phyloP scores from a whole-genome alignment of 768 basidiomycete genomes.

The Lentinula lateritia region DNA sequence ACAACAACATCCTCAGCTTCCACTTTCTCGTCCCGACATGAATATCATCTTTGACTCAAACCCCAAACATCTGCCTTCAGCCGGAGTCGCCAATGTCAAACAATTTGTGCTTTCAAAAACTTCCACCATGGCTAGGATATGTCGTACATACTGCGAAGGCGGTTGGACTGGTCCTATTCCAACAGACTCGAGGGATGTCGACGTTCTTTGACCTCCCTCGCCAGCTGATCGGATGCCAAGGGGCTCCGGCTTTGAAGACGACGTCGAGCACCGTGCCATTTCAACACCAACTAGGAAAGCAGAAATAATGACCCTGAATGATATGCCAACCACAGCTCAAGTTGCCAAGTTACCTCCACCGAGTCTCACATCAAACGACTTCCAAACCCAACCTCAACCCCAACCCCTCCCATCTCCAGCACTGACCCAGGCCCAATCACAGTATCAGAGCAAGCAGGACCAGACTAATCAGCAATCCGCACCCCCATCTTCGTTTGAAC shows the following conservation, averaged over 20 bases:
- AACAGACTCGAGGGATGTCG: slow-evolving; percentile 31
- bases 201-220: slow-evolving; percentile 9
- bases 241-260: neutral
- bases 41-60: slow-evolving; percentile 19
- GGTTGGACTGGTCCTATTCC: slow-evolving; percentile 58
- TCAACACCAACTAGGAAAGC: neutral
- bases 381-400: neutral
- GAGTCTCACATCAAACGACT: neutral
- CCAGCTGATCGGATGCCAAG: slow-evolving; percentile 1
- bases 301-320: neutral
- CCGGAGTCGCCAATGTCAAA: slow-evolving; percentile 20
- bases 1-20: slow-evolving; percentile 23
- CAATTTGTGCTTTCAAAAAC: slow-evolving; percentile 19
- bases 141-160: slow-evolving; percentile 71
- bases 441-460: slow-evolving; percentile 11
- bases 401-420: neutral
- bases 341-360: neutral
- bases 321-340: neutral
- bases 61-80: slow-evolving; percentile 14
- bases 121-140: too few species aligned
- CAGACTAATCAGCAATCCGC: slow-evolving; percentile 6
- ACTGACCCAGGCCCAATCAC: neutral
- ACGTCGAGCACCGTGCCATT: neutral
- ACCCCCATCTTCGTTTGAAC: slow-evolving; percentile 27
- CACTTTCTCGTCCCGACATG: slow-evolving; percentile 43